Evolutionary conservation across 305 asterid species (phyloP), one percentile per base, ranked within the genome.

Genomic region (Solanum chacoense): DNA sequence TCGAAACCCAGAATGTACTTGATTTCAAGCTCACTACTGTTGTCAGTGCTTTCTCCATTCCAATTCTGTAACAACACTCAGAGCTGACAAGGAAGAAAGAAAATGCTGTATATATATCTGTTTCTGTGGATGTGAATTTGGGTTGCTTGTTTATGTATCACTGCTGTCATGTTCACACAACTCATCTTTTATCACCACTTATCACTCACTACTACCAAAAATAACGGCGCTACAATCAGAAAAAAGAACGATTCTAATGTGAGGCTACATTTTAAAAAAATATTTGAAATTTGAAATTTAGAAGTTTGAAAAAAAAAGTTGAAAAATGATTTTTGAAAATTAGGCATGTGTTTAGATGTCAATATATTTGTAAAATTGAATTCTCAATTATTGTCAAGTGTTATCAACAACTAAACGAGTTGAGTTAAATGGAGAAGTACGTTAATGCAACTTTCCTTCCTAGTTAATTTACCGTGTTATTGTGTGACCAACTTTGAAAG

Each of bases 21-120:
- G 96, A 94, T 93, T 97, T 97, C 3, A 97, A 79, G 95, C 98
- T 97, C 72, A 94, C 99, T 69, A 95, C 97, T 93, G 91, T 96
- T 16, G 91, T 91, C 92, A 97, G 79, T 40, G 96, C 97, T 93
- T 93, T 97, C 95, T 97, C 99, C 99, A 97, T 97, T 90, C 8
- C 31, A 6, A 63, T 72, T 85, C 20, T 34, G 22, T 74, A 67
- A 18, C 36, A 9, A 63, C 72, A 4, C 32, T 36, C 14, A 38
- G 85, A 79, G 35, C 31, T 69, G 34, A 69, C 32, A 31, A 79
- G 29, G 24, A 20, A 59, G 85, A 38, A 38, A 13, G 24, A 16
- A 79, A 79, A 38, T 37, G 85, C 24, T 4, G 16, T 40, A 40
- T 40, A 24, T 50, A 13, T 13, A 34, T 79, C 24, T n/a, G 59